A percentile compares a stretch with the other conserved stretches of the same genome.
These are phyloP conservation scores for Castanea mollissima DNA, from an alignment of 306 rosid genomes.

Conservation along the genomic window DNA sequence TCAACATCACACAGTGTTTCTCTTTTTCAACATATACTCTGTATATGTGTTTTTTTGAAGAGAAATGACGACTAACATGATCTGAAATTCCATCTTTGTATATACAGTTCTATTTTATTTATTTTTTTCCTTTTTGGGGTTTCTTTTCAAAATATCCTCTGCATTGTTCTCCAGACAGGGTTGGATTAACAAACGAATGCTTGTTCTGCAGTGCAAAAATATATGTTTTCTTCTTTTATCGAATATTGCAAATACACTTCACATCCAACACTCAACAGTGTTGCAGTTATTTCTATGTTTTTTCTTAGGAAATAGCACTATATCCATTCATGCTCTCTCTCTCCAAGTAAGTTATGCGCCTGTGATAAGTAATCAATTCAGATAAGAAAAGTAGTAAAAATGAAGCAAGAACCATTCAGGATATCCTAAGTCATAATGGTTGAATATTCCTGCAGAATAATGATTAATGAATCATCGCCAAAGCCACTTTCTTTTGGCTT, in stretches of 20 bases:
- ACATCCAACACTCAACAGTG: too few relatives aligned
- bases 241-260: too few relatives aligned
- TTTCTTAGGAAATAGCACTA: too few relatives aligned
- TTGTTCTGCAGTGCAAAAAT: too few relatives aligned
- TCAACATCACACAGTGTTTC: constrained; percentile 10
- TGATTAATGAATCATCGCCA: neutral
- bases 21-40: constrained; percentile 38
- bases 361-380: neutral
- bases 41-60: constrained; percentile 35
- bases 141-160: too few relatives aligned
- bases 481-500: neutral
- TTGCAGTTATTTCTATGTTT: too few relatives aligned
- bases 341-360: neutral
- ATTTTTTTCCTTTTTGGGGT: too few relatives aligned
- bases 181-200: too few relatives aligned
- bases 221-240: too few relatives aligned
- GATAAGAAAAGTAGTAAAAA: neutral
- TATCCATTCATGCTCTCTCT: too few relatives aligned
- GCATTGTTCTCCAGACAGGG: too few relatives aligned
- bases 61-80: constrained; percentile 17
- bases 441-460: neutral
- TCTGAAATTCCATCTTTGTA: constrained; percentile 20
- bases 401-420: neutral
- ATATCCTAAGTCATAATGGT: neutral
- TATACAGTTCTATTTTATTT: neutral